Evolutionary conservation across 2,329 filamentous ascomycete genomes (phyloP).

Genomic region (Penicillium sp.): DNA sequence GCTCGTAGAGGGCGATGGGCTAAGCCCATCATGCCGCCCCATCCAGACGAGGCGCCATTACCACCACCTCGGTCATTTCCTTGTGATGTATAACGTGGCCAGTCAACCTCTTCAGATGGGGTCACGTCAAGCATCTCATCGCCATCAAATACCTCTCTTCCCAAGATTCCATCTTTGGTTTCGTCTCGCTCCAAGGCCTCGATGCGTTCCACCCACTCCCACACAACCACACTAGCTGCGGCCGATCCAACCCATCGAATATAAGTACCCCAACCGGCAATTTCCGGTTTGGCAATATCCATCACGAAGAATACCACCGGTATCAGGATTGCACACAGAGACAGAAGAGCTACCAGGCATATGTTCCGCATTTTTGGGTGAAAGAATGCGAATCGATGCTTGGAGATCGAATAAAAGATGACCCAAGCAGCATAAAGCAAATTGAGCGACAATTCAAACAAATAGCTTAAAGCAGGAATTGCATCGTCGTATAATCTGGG

Average conservation of each 20-base stretch:
- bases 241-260: constrained; percentile 95
- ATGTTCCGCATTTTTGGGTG: constrained; percentile 91
- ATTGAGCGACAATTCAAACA: constrained; percentile 85
- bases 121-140: constrained; percentile 84
- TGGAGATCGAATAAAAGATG: constrained; percentile 89
- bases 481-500: constrained; percentile 83
- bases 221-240: constrained; percentile 92
- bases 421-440: constrained; percentile 92
- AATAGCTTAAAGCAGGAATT: constrained; percentile 85
- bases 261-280: constrained; percentile 92
- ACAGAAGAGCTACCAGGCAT: constrained; percentile 74
- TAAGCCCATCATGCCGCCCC: constrained; percentile 41
- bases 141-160: constrained; percentile 87
- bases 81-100: constrained; percentile 37
- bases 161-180: constrained; percentile 89
- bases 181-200: constrained; percentile 90
- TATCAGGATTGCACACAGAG: constrained; percentile 78
- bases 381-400: constrained; percentile 87
- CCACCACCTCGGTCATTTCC: constrained; percentile 44
- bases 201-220: constrained; percentile 97
- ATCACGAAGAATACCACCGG: constrained; percentile 92
- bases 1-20: constrained; percentile 40
- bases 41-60: constrained; percentile 38
- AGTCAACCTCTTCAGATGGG: constrained; percentile 59
- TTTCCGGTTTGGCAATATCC: constrained; percentile 81